Base-by-base conservation (phyloP, 805 yeast genomes). In the Kodamaea hsintzibuensis region DNA sequence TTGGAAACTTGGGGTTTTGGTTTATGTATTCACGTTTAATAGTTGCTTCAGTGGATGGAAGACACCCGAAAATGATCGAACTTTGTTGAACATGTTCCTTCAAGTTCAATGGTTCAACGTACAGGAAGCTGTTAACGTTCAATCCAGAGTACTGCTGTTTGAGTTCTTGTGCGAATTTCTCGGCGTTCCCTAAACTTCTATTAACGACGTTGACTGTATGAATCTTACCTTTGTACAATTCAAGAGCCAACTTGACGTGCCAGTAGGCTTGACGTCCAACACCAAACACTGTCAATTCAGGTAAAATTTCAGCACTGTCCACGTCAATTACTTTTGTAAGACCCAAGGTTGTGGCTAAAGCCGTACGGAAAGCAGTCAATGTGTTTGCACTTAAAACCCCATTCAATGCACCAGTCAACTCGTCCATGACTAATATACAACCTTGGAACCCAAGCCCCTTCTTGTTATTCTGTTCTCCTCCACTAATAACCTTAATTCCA, bases 351-450 rank as follows among this genome's bases (percentile, higher is more conserved):
- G 83, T 77, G 25, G 83, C 81, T 52, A 85, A 69, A 0, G 89
- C 89, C 2, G 91, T 85, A 62, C 90, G 74, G 57, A 85, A 83
- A 0, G 87, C 90, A 1, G 90, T 85, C 39, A 84, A 64, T 0
- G 83, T 75, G 50, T 73, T 72, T 2, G 87, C 89, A 60, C 83
- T 84, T 38, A 85, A 62, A 2, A 84, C 69, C 2, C 87, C 89
- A 8, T 66, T 48, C 7, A 83, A 64, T 27, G 70, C 71, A 2
- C 90, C 91, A 22, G 78, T 77, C 6, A 62, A 57, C 46, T 80
- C 78, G 57, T 83, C 80, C 22, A 84, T 57, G 9, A 85, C 71
- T 25, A 79, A 63, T 1, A 85, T 78, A 5, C 80, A 71, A 0
- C 90, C 91, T 27, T 77, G 81, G 60, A 85, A 83, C 0, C 90